A percentile compares a stretch with the other conserved stretches of the same genome.
Evolutionary conservation across 768 basidiomycete species (phyloP).

Genomic region (Russula vinacea): DNA sequence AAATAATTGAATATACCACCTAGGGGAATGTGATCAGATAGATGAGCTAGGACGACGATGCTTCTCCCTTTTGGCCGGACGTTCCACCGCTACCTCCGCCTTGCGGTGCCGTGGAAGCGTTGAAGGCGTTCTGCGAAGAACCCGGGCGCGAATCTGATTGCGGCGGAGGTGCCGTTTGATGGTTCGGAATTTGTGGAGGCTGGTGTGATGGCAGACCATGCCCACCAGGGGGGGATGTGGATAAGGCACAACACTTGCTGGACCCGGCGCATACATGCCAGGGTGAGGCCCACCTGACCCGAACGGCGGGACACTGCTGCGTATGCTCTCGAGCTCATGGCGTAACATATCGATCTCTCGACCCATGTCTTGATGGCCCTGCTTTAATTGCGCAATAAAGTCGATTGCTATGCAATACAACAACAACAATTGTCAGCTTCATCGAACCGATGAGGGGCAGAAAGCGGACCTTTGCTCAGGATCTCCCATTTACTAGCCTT

Average conservation of each 20-base stretch:
- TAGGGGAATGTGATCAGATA: constrained; percentile 5
- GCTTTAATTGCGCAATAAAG: constrained; percentile 77
- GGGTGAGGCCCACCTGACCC: constrained; percentile 44
- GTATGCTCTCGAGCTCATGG: constrained; percentile 64
- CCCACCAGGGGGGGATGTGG: constrained; percentile 40
- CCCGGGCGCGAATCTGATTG: constrained; percentile 40
- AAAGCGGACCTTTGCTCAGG: constrained; percentile 78
- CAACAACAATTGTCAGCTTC: background rate
- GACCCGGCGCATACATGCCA: constrained; percentile 36
- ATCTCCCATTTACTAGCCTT: constrained; percentile 99
- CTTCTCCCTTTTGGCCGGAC: constrained; percentile 30
- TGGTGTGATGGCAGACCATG: constrained; percentile 47
- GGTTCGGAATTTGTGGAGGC: constrained; percentile 37
- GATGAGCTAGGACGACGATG: constrained; percentile 30
- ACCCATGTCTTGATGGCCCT: constrained; percentile 69
- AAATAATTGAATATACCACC: constrained; percentile 29
- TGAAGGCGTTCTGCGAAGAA: constrained; percentile 59
- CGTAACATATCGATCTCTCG: constrained; percentile 77
- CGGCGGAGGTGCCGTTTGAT: constrained; percentile 34
- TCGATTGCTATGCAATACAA: constrained; percentile 66
- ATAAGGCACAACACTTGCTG: constrained; percentile 41
- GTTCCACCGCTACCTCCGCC: constrained; percentile 31
- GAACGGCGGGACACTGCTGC: constrained; percentile 54
- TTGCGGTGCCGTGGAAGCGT: constrained; percentile 42
- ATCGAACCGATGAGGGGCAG: background rate